Conservation (phyloP, 2,329 filamentous ascomycete genomes). For the Apiospora saccharicola region DNA sequence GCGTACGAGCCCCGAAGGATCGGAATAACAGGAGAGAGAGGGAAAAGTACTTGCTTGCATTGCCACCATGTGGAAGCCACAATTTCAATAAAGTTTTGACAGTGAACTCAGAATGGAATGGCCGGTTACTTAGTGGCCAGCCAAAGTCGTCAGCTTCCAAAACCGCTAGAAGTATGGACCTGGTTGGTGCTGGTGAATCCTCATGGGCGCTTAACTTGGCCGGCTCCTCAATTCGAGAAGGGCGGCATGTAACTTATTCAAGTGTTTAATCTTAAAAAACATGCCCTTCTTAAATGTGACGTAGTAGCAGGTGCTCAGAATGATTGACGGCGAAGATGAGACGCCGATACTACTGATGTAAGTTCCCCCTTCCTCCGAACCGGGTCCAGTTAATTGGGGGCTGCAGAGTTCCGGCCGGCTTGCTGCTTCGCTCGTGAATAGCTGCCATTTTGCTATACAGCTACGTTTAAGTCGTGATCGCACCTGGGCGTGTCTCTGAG, state of each 20-base stretch:
- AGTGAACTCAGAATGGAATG: constrained; percentile 19
- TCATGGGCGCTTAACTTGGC: constrained; percentile 8
- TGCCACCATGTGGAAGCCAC: constrained; percentile 28
- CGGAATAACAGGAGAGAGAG: not conserved
- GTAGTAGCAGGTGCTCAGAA: not conserved
- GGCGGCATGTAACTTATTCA: too few relatives aligned
- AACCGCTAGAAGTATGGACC: not conserved
- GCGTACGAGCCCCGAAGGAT: not conserved
- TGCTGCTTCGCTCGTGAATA: not conserved
- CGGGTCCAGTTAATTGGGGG: not conserved
- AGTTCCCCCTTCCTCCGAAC: not conserved
- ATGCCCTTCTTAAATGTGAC: not conserved
- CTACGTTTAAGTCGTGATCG: not conserved
- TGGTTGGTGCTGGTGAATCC: not conserved
- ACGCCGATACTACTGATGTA: not conserved
- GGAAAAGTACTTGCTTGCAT: too few relatives aligned
- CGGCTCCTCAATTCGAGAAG: not conserved
- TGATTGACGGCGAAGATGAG: not conserved
- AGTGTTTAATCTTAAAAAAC: constrained; percentile 12
- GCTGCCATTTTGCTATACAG: not conserved
- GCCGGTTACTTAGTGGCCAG: not conserved
- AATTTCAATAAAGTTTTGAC: constrained; percentile 25
- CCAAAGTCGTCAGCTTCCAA: not conserved
- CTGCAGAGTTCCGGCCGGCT: not conserved
- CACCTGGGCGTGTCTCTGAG: constrained; percentile 1